Evolutionary conservation across 768 basidiomycete species (phyloP).

Genomic region (Rhizopogon roseolus): DNA sequence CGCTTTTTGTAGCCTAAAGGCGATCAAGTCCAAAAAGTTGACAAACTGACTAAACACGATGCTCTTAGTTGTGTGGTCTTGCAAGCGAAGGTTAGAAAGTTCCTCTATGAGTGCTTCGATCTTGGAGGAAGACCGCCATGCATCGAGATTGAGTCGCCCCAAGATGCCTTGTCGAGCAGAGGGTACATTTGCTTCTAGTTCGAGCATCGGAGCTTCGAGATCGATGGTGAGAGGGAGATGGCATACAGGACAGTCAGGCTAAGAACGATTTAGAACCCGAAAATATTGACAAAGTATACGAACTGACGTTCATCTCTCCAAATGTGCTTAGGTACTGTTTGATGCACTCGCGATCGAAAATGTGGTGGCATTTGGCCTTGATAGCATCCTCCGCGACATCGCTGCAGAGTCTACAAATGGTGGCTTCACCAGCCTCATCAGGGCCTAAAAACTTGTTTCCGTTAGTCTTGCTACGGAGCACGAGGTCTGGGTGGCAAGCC

Average conservation of each 20-base stretch:
- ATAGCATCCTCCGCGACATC: constrained; percentile 98
- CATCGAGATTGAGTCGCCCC: constrained; percentile 81
- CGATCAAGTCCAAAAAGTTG: constrained; percentile 89
- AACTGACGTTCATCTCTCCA: constrained; percentile 56
- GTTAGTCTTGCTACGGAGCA: constrained; percentile 82
- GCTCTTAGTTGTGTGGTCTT: constrained; percentile 92
- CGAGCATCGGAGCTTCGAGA: constrained; percentile 89
- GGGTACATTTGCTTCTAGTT: constrained; percentile 57
- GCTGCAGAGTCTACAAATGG: constrained; percentile 92
- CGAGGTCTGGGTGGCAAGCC: constrained; percentile 94
- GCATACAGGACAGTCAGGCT: constrained; percentile 95
- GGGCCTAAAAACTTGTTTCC: constrained; percentile 50
- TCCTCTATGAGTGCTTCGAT: constrained; percentile 97
- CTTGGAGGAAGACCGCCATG: constrained; percentile 95
- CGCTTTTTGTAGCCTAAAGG: constrained; percentile 85
- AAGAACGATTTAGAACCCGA: neutral
- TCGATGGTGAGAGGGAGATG: constrained; percentile 91
- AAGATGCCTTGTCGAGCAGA: constrained; percentile 83
- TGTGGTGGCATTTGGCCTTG: constrained; percentile 86
- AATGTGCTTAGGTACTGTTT: constrained; percentile 82
- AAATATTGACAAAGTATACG: neutral
- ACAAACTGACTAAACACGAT: constrained; percentile 97
- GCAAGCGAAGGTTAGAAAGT: constrained; percentile 71
- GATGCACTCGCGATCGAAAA: constrained; percentile 96
- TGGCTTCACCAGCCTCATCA: constrained; percentile 65